Evolutionary conservation across 768 basidiomycete genomes (phyloP).

Genomic region (Tulasnella sp.): DNA sequence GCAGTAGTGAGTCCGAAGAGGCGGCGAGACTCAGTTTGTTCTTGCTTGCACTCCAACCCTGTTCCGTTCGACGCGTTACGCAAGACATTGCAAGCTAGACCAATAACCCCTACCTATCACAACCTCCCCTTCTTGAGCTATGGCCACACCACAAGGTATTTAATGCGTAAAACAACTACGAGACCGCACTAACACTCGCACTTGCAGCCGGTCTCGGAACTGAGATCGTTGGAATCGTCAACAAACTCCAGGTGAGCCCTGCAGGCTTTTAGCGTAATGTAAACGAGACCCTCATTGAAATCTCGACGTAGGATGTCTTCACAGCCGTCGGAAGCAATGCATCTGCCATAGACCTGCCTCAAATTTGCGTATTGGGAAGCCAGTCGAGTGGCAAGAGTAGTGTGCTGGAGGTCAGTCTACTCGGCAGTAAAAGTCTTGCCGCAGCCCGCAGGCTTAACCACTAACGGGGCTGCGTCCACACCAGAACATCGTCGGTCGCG

Average conservation of each 20-base stretch:
- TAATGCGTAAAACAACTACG: not conserved
- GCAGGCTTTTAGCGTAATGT: not conserved
- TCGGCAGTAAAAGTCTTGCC: not conserved
- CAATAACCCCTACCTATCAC: constrained; percentile 21
- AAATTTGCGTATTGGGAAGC: constrained; percentile 89
- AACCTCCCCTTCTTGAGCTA: not conserved
- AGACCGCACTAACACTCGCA: not conserved
- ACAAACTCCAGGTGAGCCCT: constrained; percentile 68
- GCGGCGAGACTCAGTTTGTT: constrained; percentile 20
- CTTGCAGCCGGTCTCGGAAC: constrained; percentile 60
- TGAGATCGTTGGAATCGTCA: constrained; percentile 79
- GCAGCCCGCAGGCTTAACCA: constrained; percentile 23
- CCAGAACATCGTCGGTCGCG: constrained; percentile 96
- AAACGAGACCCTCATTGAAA: constrained; percentile 1
- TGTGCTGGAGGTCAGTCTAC: constrained; percentile 77
- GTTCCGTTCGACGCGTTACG: constrained; percentile 10
- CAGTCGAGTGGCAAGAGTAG: constrained; percentile 94
- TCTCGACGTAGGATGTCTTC: constrained; percentile 64
- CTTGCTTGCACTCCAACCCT: constrained; percentile 1
- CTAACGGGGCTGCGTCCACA: not conserved
- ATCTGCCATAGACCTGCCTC: constrained; percentile 82
- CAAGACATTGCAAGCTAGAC: constrained; percentile 17
- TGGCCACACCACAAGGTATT: constrained; percentile 21
- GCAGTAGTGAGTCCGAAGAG: constrained; percentile 23
- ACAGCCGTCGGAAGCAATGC: constrained; percentile 77